Conservation (phyloP, 2,329 filamentous ascomycete species). For the Trichophyton schoenleinii region DNA sequence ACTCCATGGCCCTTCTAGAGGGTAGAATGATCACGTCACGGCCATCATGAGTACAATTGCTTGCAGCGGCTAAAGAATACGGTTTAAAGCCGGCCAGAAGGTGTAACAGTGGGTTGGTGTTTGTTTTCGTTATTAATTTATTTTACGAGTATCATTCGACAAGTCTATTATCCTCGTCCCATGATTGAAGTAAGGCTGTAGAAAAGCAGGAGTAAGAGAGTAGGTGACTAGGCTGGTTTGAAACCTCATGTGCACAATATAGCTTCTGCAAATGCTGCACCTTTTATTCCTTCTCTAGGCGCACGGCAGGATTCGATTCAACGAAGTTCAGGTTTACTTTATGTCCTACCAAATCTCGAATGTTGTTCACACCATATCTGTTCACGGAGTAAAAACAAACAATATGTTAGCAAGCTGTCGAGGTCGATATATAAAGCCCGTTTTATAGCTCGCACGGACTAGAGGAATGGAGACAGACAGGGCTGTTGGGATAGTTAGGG, state of each 20-base stretch:
- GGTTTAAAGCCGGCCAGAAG: neutral
- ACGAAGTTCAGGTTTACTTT: slow-evolving; percentile 93
- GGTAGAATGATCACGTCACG: neutral
- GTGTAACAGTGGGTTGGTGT: neutral
- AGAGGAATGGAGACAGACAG: slow-evolving; percentile 10
- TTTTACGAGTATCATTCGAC: neutral
- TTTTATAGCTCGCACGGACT: neutral
- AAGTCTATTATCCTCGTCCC: neutral
- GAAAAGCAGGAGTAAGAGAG: neutral
- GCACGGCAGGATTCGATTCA: slow-evolving; percentile 77
- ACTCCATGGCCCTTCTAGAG: neutral
- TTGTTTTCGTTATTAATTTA: neutral
- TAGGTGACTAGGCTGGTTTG: neutral
- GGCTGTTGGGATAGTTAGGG: too few species aligned
- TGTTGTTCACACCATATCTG: slow-evolving; percentile 67
- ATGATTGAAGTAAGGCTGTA: neutral
- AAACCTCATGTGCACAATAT: neutral
- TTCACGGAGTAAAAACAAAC: neutral
- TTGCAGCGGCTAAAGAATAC: neutral
- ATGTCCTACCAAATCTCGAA: slow-evolving; percentile 82
- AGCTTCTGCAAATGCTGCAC: neutral
- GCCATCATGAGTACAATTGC: neutral
- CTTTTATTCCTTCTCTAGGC: slow-evolving; percentile 66
- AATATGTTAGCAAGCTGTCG: slow-evolving; percentile 6
- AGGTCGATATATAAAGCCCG: slow-evolving; percentile 6